phyloP scores from a whole-genome alignment of 345 rosid genomes.

The Syzygium aqueum region DNA sequence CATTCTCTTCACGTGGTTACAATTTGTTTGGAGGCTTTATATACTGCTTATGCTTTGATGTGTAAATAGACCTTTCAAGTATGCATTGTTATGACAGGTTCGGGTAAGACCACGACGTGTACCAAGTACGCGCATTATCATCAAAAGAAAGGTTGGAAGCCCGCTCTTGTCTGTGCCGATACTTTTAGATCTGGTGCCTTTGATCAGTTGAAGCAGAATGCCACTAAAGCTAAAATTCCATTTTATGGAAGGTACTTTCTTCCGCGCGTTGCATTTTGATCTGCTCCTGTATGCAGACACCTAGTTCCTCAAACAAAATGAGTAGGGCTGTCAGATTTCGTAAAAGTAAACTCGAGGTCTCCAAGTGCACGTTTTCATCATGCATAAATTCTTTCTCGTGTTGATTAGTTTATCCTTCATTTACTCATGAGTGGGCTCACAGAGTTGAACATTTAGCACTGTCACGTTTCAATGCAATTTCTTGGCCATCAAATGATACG shows the following conservation, averaged over 20 bases:
- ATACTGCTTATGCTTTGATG: background rate
- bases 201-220: conserved; percentile 89
- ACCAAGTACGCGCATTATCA: conserved; percentile 76
- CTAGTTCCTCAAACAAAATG: background rate
- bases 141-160: conserved; percentile 80
- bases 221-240: conserved; percentile 71
- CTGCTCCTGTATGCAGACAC: background rate
- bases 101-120: conserved; percentile 86
- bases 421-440: background rate
- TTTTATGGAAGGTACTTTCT: conserved; percentile 64
- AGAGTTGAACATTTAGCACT: background rate
- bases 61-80: too few relatives aligned
- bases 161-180: conserved; percentile 87
- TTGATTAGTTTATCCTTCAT: background rate
- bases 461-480: background rate
- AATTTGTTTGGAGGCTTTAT: background rate
- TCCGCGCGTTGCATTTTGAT: background rate
- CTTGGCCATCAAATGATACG: background rate
- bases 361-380: background rate
- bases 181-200: conserved; percentile 85
- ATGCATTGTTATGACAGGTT: conserved; percentile 23
- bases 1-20: background rate
- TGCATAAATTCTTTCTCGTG: background rate
- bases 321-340: background rate
- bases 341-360: background rate